Evolutionary conservation across 768 basidiomycete genomes (phyloP), one percentile per base, ranked within the genome.

Genomic region (Mycena latifolia): DNA sequence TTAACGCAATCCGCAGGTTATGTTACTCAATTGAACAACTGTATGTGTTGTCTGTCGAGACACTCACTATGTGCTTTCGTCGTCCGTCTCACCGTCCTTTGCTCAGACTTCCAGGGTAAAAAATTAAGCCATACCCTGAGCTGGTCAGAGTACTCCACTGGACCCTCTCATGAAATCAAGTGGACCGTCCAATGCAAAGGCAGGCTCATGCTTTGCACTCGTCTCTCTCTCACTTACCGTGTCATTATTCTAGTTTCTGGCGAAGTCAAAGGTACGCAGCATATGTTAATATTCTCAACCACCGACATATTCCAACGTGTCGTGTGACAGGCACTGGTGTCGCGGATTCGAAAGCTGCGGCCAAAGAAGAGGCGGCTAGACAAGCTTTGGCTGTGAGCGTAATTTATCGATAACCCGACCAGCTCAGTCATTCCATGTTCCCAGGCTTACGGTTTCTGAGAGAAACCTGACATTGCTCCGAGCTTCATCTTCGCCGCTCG

Each of bases 171-270:
- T 69, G 75, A 78, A 14, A 69, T 78, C 31, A 60, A 72, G 24
- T 92, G 89, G 89, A 86, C 80, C 12, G 74, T 80, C n/a, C 74
- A 81, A 24, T 90, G 88, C 75, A n/a, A 25, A 45, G 18, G 14
- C 29, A 27, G 25, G 25, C 22, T 55, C 52, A 15, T 51, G 8
- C 2, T 1, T 22, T 5, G 15, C 14, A 1, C 20, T 3, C n/a
- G n/a, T 48, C 11, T 15, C 25, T 8, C n/a, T 60, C 25, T 27
- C 45, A 15, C 29, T 69, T 35, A 33, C 18, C 39, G 17, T 52
- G 18, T 5, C 37, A 39, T 4, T 25, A 17, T 41, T 60, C 17
- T 20, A 70, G 69, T 70, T 10, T 57, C 61, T 7, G 65, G 69
- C n/a, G 65, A 60, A 8, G 59, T 57, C 11, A 57, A 58, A 66